Conservation (phyloP, 176 grass and related monocot species). For the Triticum dicoccoides region DNA sequence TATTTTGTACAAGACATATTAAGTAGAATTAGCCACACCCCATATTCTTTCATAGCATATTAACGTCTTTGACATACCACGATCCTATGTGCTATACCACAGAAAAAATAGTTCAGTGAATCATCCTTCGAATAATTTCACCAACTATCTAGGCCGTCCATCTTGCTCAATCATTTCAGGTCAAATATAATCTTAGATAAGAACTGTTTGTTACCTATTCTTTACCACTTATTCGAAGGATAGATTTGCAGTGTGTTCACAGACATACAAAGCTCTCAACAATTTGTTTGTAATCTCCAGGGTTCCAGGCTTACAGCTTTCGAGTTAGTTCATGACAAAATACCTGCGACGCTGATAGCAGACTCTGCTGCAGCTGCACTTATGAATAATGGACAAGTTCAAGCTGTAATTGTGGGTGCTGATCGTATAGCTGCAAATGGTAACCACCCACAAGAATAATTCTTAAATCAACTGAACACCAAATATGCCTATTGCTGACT, state of each 20-base stretch:
- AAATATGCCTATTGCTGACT: constrained; percentile 14
- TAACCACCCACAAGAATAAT: constrained; percentile 26
- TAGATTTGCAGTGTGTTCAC: not conserved
- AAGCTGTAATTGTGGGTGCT: constrained; percentile 81
- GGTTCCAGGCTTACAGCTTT: constrained; percentile 95
- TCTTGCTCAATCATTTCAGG: not conserved
- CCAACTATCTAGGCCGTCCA: not conserved
- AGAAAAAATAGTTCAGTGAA: not conserved
- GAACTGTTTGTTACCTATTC: not conserved
- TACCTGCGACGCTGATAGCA: constrained; percentile 83
- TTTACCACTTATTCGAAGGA: not conserved
- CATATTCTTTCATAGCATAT: not conserved
- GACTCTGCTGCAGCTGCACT: constrained; percentile 89
- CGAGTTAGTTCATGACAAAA: constrained; percentile 91
- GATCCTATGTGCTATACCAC: not conserved
- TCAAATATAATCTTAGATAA: not conserved
- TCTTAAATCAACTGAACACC: not conserved
- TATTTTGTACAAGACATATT: not conserved
- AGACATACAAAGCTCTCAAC: not conserved
- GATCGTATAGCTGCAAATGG: constrained; percentile 87
- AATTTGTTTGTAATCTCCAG: constrained; percentile 38
- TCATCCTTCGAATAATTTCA: not conserved
- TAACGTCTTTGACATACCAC: not conserved
- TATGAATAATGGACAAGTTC: constrained; percentile 67
- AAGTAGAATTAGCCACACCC: not conserved